A percentile compares a stretch with the other conserved stretches of the same genome.
Evolutionary conservation across 1,284 basidiomycete genomes (phyloP).

Genomic region (Cutaneotrichosporon sp.): DNA sequence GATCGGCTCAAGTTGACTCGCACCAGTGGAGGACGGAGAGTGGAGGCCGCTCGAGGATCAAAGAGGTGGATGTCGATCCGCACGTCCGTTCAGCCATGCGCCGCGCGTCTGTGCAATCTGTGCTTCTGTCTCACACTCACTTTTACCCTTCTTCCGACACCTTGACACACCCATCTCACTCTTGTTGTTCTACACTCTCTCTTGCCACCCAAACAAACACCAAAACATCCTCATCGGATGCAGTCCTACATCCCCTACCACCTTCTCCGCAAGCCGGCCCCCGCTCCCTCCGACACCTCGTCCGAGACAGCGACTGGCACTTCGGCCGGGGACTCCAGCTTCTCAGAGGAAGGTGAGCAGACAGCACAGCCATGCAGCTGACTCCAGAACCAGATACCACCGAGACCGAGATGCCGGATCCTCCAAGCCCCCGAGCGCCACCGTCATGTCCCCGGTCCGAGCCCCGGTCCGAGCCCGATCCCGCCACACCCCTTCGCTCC

Average conservation of each 20-base stretch:
- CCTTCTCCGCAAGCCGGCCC: neutral
- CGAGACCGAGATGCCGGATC: neutral
- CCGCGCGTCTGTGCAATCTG: neutral
- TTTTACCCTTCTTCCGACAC: neutral
- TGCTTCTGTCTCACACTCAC: too few relatives aligned
- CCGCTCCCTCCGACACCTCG: neutral
- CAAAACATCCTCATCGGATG: neutral
- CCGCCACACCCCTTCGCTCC: neutral
- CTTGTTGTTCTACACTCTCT: neutral
- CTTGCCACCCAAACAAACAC: neutral
- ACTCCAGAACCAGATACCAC: neutral
- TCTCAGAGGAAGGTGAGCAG: neutral
- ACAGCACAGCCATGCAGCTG: neutral
- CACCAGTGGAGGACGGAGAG: too few relatives aligned
- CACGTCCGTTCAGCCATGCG: too few relatives aligned
- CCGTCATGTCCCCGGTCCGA: neutral
- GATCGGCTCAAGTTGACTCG: too few relatives aligned
- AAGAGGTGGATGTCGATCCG: too few relatives aligned
- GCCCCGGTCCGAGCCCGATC: neutral
- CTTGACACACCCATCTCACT: neutral
- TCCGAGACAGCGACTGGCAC: neutral
- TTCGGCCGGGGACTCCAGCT: neutral
- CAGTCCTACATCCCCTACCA: neutral
- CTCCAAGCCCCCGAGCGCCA: neutral
- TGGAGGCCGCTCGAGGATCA: too few relatives aligned